Evolutionary conservation across 140 eudicot genomes (phyloP).

Genomic region (Ambrosia hybrid): DNA sequence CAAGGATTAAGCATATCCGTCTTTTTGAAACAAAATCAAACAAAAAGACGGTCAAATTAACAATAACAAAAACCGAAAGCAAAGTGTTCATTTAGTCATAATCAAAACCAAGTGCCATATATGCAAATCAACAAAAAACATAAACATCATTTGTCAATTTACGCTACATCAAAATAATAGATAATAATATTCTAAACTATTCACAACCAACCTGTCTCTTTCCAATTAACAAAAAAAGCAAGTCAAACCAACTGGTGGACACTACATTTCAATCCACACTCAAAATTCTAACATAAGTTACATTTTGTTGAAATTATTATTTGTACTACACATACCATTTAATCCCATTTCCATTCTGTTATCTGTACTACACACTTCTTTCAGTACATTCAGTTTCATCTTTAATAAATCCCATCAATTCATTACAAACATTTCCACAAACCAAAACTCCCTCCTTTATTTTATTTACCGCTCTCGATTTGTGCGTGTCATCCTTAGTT

Average conservation of each 20-base stretch:
- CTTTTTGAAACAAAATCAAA: no score
- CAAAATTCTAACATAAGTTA: neutral
- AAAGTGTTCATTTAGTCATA: neutral
- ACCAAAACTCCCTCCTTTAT: neutral
- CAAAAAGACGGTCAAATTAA: no score
- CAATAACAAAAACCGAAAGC: neutral
- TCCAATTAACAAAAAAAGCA: neutral
- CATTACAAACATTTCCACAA: neutral
- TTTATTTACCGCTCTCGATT: neutral
- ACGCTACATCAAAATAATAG: neutral
- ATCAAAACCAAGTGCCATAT: neutral
- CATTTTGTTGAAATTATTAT: neutral
- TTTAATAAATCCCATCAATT: neutral
- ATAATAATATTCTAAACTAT: constrained; percentile 13
- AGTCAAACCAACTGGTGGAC: constrained; percentile 21
- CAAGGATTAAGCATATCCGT: no score
- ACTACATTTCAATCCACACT: constrained; percentile 19
- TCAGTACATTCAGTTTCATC: constrained; percentile 21
- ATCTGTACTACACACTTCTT: constrained; percentile 10
- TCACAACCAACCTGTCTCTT: constrained; percentile 8
- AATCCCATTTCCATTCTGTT: constrained; percentile 15
- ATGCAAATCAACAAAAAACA: neutral
- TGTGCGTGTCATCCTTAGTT: no score
- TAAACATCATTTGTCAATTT: neutral
- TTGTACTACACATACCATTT: constrained; percentile 13